Percentiles rank a stretch among this genome's conserved stretches.
These are phyloP conservation scores for Fusarium protoensiforme DNA, from an alignment of 2,329 filamentous ascomycete species.

Conservation along the genomic window DNA sequence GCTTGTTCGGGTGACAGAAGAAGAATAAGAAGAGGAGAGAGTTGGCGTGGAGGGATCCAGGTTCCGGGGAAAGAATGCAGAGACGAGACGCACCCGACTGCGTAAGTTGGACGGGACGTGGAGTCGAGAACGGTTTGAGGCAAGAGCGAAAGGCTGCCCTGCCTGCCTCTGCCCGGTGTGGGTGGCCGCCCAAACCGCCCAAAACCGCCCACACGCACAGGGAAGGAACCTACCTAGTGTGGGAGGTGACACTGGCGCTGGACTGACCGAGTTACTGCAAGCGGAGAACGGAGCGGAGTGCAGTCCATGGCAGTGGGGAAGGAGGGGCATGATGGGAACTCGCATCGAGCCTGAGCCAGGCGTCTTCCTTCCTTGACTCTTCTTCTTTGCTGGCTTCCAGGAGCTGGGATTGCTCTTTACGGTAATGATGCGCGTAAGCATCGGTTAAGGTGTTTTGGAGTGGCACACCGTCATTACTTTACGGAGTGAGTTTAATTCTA, in stretches of 20 bases:
- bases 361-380: background rate
- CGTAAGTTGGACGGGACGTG: background rate
- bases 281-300: background rate
- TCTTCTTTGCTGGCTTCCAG: background rate
- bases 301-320: slow-evolving; percentile 17
- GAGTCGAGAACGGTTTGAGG: slow-evolving; percentile 7
- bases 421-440: slow-evolving; percentile 27
- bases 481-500: slow-evolving; percentile 25
- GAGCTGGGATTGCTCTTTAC: slow-evolving; percentile 11
- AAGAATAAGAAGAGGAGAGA: slow-evolving; percentile 34
- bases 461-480: slow-evolving; percentile 25
- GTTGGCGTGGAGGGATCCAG: slow-evolving; percentile 24
- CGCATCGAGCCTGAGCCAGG: background rate
- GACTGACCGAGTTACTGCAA: background rate
- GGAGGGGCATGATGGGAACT: slow-evolving; percentile 6
- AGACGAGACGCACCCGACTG: background rate
- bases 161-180: background rate
- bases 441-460: slow-evolving; percentile 32
- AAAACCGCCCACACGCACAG: background rate
- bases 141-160: background rate
- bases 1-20: slow-evolving; percentile 14
- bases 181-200: slow-evolving; percentile 8
- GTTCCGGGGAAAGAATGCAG: slow-evolving; percentile 8
- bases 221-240: background rate
- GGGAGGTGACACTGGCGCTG: background rate